Conservation (phyloP, 2,329 filamentous ascomycete species). For the Penicillium sp. region DNA sequence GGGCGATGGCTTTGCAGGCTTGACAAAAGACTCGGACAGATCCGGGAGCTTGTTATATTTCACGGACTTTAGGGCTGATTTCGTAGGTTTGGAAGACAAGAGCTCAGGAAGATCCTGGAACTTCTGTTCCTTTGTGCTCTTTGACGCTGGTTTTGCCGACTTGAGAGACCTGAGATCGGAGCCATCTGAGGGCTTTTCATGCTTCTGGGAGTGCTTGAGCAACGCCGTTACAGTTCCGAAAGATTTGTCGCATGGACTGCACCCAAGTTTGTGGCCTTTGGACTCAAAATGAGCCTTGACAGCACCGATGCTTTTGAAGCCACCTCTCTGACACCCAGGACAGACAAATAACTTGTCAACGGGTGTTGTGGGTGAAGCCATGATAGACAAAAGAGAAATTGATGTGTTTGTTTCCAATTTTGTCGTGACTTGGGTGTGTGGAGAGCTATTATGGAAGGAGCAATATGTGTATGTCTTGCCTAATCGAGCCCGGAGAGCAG, state of each 20-base stretch:
- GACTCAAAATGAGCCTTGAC: slow-evolving; percentile 9
- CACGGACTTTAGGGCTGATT: background rate
- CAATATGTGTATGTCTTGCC: background rate
- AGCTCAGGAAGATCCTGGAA: background rate
- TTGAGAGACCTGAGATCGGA: background rate
- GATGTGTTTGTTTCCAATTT: background rate
- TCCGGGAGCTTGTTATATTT: background rate
- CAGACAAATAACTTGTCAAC: slow-evolving; percentile 6
- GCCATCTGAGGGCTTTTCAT: slow-evolving; percentile 1
- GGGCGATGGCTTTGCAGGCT: background rate
- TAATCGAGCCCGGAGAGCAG: background rate
- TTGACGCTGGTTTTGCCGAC: background rate
- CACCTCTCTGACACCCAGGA: slow-evolving; percentile 5
- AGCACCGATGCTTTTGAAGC: slow-evolving; percentile 1
- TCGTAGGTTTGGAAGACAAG: background rate
- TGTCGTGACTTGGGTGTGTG: background rate
- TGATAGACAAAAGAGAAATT: background rate
- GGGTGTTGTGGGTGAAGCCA: background rate
- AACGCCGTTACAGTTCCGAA: background rate
- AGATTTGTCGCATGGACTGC: background rate
- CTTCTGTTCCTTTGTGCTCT: background rate
- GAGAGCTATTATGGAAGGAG: background rate
- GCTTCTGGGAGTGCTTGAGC: background rate
- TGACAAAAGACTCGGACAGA: background rate
- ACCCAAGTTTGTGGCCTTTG: slow-evolving; percentile 4